Evolutionary conservation across 2,329 filamentous ascomycete genomes (phyloP), one percentile per base, ranked within the genome.

Genomic region (Karstenula rhodostoma): DNA sequence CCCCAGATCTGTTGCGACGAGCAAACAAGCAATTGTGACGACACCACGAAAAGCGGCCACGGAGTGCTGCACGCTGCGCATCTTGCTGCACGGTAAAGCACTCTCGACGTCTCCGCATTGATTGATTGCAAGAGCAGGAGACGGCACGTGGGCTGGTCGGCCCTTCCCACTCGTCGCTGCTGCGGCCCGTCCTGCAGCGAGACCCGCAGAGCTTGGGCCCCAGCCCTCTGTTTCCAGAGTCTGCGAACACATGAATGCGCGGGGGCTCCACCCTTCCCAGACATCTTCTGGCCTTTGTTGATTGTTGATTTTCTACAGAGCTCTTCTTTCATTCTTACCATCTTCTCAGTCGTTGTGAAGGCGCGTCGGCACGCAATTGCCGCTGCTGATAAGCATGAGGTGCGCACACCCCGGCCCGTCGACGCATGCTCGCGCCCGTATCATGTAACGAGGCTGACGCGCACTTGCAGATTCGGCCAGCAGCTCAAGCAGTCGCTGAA

Each of bases 401-500:
- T 67, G 66, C 63, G 61, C 63, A 58, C 60, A 64, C 40, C 40
- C 52, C 40, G 52, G 37, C 52, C 29, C 52, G 25, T 5, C 5
- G 10, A 33, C 47, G 52, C 40, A 55, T 37, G 9, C 32, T 40
- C 37, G 37, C 37, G 10, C 23, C 7, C 19, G 40, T 35, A 55
- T 55, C 42, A 55, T 55, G 52, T 55, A 55, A 55, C 25, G 7
- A 19, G 52, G 52, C 73, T 76, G 71, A 76, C 55, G 62, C 57
- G 61, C 57, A 29, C 57, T 46, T 58, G 56, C 67, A 90, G 87
- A 85, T 99, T 98, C 85, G 95, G 95, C 78, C 92, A 97, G 81
- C 94, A 99, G 85, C 89, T 99, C 74, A 93, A 93, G 67, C 94
- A 93, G 73, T 97, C 94, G 77, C 87, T 97, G 75, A 96, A 98